Evolutionary conservation across 2,329 filamentous ascomycete species (phyloP).

Genomic region (Sordariomycetes sp.): DNA sequence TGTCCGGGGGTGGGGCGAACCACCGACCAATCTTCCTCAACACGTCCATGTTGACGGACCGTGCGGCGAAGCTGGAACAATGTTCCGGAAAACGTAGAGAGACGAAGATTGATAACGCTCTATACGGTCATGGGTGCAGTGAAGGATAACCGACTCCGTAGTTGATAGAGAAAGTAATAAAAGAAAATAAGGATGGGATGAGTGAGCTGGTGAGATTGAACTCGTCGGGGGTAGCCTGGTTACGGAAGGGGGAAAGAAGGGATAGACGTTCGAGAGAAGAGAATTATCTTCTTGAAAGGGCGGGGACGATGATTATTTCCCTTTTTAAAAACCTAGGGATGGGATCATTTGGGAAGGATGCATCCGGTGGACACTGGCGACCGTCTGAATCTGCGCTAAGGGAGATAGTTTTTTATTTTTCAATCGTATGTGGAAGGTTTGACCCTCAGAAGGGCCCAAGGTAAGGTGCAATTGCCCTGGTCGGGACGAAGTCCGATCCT

Average conservation of each 20-base stretch:
- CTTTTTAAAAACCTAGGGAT: neutral
- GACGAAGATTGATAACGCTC: neutral
- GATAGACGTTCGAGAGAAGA: neutral
- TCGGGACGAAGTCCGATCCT: neutral
- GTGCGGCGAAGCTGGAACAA: neutral
- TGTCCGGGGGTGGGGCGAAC: constrained; percentile 21
- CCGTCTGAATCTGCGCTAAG: neutral
- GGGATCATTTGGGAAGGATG: neutral
- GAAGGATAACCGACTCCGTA: neutral
- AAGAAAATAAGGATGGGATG: neutral
- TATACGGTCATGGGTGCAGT: neutral
- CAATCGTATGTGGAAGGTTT: neutral
- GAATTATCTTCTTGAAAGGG: neutral
- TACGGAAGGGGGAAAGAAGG: neutral
- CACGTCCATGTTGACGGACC: constrained; percentile 3
- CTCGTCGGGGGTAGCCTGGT: neutral
- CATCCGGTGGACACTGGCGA: neutral
- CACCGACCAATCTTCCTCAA: constrained; percentile 17
- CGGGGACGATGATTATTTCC: neutral
- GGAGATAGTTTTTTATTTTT: neutral
- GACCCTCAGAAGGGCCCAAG: neutral
- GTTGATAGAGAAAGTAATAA: neutral
- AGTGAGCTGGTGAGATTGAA: neutral
- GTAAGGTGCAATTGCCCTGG: neutral
- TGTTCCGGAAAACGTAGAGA: neutral